Evolutionary conservation across 805 yeast genomes (phyloP), one percentile per base, ranked within the genome.

Genomic region (Teunomyces stri): DNA sequence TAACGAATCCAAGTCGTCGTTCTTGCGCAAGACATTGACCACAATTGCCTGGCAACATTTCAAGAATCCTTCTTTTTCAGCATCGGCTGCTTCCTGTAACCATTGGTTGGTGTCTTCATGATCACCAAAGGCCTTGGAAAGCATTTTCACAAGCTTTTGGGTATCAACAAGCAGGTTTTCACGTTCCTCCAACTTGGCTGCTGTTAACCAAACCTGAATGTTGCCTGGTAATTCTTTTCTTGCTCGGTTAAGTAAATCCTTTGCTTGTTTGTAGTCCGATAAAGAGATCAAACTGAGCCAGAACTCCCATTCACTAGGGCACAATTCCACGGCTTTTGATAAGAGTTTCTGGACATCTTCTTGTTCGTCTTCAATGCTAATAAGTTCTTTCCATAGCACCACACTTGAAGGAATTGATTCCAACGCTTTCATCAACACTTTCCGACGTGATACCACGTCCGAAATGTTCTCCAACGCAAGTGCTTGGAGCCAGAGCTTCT

Each of bases 401-500:
- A 68, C 79, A 46, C 75, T 76, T 2, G 60, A 58, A 0, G 96
- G 94, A 3, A 85, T 58, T 21, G 68, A 72, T 49, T 84, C 90
- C 11, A 92, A 64, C 0, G 89, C 96, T 54, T 82, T 85, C 69
- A 85, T 82, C 16, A 88, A 63, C 0, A 89, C 74, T 48, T 81
- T 69, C 43, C 76, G 76, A 51, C 82, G 80, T 1, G 84, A 71
- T 2, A 70, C 55, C 0, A 47, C 48, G 34, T 85, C 90, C 2
- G 66, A 66, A 0, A 59, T 43, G 35, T 59, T 58, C 57, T 92
- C 97, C 20, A 88, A 64, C 1, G 81, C 82, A 31, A 72, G 60
- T 0, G 96, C 95, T 50, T 78, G 78, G 2, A 80, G 50, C 98
- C 99, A 94, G 10, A 92, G 68, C 33, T 70, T 69, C 28, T 80